phyloP scores from a whole-genome alignment of 2,329 filamentous ascomycete species.

The Helotiales sp. region DNA sequence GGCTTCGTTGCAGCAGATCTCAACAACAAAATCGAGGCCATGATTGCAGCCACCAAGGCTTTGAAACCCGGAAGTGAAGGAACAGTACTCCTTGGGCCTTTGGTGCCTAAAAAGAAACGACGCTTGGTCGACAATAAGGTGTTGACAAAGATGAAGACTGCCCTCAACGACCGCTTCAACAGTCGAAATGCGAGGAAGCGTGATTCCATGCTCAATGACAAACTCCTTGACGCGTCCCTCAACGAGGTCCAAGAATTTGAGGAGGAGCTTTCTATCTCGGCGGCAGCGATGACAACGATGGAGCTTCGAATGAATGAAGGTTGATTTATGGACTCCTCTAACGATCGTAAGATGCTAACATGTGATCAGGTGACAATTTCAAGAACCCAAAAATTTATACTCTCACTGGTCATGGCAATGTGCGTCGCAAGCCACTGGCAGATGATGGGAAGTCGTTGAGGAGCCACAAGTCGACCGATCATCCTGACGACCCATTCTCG shows the following conservation, averaged over 20 bases:
- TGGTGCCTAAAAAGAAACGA: constrained; percentile 28
- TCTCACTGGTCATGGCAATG: constrained; percentile 29
- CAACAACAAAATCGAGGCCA: constrained; percentile 28
- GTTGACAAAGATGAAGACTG: constrained; percentile 31
- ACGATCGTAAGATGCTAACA: constrained; percentile 1
- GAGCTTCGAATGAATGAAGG: constrained; percentile 37
- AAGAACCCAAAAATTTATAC: constrained; percentile 26
- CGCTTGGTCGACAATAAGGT: constrained; percentile 31
- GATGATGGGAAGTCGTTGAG: constrained; percentile 28
- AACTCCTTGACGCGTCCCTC: constrained; percentile 20
- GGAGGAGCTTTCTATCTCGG: constrained; percentile 18
- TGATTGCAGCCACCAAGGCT: constrained; percentile 28
- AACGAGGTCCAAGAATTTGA: constrained; percentile 17
- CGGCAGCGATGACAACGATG: constrained; percentile 12
- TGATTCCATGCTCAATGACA: constrained; percentile 25
- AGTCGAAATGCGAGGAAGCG: constrained; percentile 22
- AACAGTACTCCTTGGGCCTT: constrained; percentile 10
- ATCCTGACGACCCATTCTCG: constrained; percentile 28
- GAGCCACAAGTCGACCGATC: constrained; percentile 27
- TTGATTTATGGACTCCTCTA: not conserved
- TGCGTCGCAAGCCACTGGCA: constrained; percentile 29
- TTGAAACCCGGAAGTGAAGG: constrained; percentile 23
- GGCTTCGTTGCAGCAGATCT: constrained; percentile 16
- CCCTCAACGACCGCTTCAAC: constrained; percentile 28
- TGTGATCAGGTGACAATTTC: constrained; percentile 29